These are phyloP conservation scores for Hypoxylon perforatum DNA, from an alignment of 495 filamentous ascomycete species.

Conservation along the genomic window DNA sequence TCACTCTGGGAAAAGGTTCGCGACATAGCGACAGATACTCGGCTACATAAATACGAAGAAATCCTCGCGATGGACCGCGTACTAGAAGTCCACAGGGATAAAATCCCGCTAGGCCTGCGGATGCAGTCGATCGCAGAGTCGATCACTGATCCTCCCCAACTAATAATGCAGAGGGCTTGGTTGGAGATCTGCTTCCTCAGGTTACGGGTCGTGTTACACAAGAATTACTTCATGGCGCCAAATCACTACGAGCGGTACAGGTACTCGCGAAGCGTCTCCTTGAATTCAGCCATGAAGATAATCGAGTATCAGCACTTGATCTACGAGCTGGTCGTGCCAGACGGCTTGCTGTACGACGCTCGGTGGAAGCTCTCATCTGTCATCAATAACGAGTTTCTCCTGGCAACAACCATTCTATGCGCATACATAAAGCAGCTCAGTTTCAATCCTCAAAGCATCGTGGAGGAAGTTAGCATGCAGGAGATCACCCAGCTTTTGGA, in stretches of 20 bases:
- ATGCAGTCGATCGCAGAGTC: conserved; percentile 48
- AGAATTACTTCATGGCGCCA: conserved; percentile 46
- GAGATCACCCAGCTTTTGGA: conserved; percentile 31
- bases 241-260: conserved; percentile 34
- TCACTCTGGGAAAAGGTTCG: conserved; percentile 56
- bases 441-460: conserved; percentile 8
- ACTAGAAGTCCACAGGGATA: conserved; percentile 42
- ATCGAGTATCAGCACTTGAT: conserved; percentile 50
- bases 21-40: conserved; percentile 48
- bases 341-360: conserved; percentile 45
- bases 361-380: conserved; percentile 50
- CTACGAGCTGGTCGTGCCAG: conserved; percentile 46
- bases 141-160: conserved; percentile 48
- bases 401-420: conserved; percentile 53
- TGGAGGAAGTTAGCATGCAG: conserved; percentile 16
- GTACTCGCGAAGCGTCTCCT: conserved; percentile 44
- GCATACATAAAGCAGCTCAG: conserved; percentile 44
- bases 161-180: conserved; percentile 48
- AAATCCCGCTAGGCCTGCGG: conserved; percentile 47
- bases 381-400: conserved; percentile 50
- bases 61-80: conserved; percentile 51
- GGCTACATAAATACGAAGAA: conserved; percentile 47
- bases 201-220: conserved; percentile 45
- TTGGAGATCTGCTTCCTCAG: conserved; percentile 44
- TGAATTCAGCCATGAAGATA: conserved; percentile 48